Base-by-base conservation (phyloP, 2,329 filamentous ascomycete genomes). In the Cytospora leucostoma region DNA sequence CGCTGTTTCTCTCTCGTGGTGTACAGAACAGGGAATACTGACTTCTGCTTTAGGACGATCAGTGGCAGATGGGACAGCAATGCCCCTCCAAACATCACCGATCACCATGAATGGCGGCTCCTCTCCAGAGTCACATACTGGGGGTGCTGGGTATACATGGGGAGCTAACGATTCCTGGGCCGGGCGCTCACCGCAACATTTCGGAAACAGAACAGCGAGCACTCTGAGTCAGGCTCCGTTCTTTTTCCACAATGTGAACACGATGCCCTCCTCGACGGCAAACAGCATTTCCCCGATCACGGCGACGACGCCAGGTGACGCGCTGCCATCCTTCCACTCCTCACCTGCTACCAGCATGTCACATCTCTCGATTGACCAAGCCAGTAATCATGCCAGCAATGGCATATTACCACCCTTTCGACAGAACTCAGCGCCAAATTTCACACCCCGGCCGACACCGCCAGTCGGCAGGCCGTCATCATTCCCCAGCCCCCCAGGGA, bases 1-100 rank as follows among this genome's bases (percentile, higher is more conserved):
- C 40, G 44, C 51, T 60, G 34, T 60, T 59, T 59, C 19, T 58
- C 55, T 38, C 56, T 70, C 70, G 75, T 66, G 76, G 76, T 65
- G 17, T 27, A 17, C 35, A 17, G n/a, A 40, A 17, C 19, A 32
- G 21, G 7, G 19, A 49, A 56, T 59, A 61, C 64, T 66, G 40
- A 66, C 64, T 19, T 37, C 51, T 15, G 34, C 15, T 19, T n/a
- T 32, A 66, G 64, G 64, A 59, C 64, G 64, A 37, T 59, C 64
- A 40, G 61, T 66, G 35, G 51, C 64, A 17, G 64, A 66, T n/a
- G 59, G 59, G 47, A 34, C 61, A 58, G 64, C 57, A 27, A 59
- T 66, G 50, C 62, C 62, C 51, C 55, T 66, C 35, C 64, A 66
- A 44, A 64, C 61, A 12, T 66, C 64, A 37, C 61, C 61, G 44